These are phyloP conservation scores for Anthoceros angustus DNA, from an alignment of 225 moss, liverwort and hornwort genomes.

Conservation along the genomic window DNA sequence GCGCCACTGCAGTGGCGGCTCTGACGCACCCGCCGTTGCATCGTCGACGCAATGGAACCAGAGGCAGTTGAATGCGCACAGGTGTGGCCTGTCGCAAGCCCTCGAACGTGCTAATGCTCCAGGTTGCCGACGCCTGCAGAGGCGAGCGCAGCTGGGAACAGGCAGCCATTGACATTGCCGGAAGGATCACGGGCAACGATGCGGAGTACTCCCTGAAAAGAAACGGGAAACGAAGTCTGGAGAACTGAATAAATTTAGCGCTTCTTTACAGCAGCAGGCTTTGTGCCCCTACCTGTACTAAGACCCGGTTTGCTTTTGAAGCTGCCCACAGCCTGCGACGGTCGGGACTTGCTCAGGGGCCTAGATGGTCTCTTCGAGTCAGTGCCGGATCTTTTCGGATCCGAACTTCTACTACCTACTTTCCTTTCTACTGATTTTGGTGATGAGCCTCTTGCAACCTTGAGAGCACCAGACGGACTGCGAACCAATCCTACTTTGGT, in stretches of 20 bases:
- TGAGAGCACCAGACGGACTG: neutral
- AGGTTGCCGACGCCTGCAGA: neutral
- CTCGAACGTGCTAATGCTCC: neutral
- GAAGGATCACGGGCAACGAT: neutral
- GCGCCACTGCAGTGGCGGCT: slow-evolving; percentile 61
- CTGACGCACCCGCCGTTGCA: slow-evolving; percentile 14
- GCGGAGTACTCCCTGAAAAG: neutral
- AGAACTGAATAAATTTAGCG: neutral
- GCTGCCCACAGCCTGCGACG: too few species aligned
- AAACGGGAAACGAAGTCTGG: neutral
- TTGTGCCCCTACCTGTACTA: neutral
- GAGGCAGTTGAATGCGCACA: neutral
- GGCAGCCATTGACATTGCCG: neutral
- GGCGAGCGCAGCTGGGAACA: neutral
- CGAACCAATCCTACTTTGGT: neutral
- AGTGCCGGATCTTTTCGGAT: neutral
- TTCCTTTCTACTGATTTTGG: neutral
- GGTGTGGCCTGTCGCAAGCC: neutral
- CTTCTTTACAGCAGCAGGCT: neutral
- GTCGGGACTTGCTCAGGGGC: too few species aligned
- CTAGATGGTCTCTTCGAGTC: neutral
- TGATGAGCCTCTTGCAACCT: neutral
- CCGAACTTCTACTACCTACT: neutral
- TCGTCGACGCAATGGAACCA: neutral
- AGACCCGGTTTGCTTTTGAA: neutral